Conservation (phyloP, 257 asterid species). For the Solanum paucissectum region DNA sequence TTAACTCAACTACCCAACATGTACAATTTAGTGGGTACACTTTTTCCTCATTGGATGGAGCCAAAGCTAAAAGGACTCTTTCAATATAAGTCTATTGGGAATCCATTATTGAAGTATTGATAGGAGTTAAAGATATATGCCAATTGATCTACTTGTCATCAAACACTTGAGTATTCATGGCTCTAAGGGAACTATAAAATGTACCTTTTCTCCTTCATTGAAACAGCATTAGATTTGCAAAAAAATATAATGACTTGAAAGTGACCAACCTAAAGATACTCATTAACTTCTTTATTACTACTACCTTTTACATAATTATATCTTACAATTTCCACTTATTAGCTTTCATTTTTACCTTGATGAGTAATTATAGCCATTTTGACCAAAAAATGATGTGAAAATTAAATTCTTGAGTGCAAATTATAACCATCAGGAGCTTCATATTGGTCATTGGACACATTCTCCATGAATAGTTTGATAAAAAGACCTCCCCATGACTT, state of each 20-base stretch:
- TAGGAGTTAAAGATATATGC: not conserved
- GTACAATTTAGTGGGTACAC: not conserved
- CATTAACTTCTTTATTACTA: not conserved
- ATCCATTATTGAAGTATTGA: not conserved
- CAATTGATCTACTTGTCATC: not conserved
- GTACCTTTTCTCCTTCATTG: not conserved
- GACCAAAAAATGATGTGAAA: not conserved
- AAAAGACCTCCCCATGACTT: not conserved
- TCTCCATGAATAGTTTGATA: not conserved
- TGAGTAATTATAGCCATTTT: not conserved
- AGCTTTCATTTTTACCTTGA: not conserved
- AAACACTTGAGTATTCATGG: not conserved
- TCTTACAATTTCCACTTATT: not conserved
- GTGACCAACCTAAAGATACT: not conserved
- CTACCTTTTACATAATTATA: not conserved
- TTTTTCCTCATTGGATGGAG: conserved; percentile 1
- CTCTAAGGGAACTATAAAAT: not conserved
- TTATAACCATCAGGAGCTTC: not conserved
- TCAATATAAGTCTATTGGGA: not conserved
- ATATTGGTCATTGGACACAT: not conserved
- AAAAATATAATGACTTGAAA: not conserved
- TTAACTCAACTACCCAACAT: not conserved
- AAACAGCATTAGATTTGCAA: not conserved
- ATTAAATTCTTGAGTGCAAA: not conserved
- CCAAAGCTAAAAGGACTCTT: not conserved